A percentile compares a stretch with the other conserved stretches of the same genome.
phyloP scores from a whole-genome alignment of 2,329 filamentous ascomycete species.

The Hymenoscyphus fructigenus region DNA sequence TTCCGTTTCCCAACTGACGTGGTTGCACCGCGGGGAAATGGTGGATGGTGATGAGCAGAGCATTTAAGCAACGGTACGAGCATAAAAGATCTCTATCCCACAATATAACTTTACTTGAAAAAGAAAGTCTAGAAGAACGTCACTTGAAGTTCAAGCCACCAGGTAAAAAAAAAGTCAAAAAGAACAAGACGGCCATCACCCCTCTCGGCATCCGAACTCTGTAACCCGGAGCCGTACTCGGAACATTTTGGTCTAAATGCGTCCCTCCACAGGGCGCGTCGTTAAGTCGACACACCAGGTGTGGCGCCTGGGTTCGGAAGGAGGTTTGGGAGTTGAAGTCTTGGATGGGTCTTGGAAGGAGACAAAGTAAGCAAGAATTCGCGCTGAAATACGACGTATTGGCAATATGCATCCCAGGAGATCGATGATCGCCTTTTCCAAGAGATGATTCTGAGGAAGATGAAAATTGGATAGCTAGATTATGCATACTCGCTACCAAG shows the following conservation, averaged over 20 bases:
- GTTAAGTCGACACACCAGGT: not conserved
- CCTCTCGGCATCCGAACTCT: not conserved
- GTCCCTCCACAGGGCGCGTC: not conserved
- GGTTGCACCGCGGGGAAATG: not conserved
- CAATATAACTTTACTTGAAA: not conserved
- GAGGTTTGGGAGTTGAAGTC: not conserved
- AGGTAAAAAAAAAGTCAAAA: not conserved
- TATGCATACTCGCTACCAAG: not conserved
- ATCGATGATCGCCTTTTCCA: not conserved
- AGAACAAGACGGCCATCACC: not conserved
- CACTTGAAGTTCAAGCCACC: not conserved
- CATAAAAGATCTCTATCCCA: not conserved
- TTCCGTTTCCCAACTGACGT: not conserved
- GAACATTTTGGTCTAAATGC: not conserved
- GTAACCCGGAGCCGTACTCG: not conserved
- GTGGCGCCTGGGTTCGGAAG: not conserved
- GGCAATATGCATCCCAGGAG: not conserved
- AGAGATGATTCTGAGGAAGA: not conserved
- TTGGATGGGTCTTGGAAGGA: not conserved
- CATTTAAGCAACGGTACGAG: not conserved
- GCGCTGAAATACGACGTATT: conserved; percentile 1
- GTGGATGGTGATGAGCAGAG: not conserved
- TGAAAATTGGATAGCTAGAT: not conserved
- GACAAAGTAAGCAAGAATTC: not conserved
- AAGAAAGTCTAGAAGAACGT: not conserved